phyloP scores from a whole-genome alignment of 2,329 filamentous ascomycete species.

The Rhinocladiella similis region DNA sequence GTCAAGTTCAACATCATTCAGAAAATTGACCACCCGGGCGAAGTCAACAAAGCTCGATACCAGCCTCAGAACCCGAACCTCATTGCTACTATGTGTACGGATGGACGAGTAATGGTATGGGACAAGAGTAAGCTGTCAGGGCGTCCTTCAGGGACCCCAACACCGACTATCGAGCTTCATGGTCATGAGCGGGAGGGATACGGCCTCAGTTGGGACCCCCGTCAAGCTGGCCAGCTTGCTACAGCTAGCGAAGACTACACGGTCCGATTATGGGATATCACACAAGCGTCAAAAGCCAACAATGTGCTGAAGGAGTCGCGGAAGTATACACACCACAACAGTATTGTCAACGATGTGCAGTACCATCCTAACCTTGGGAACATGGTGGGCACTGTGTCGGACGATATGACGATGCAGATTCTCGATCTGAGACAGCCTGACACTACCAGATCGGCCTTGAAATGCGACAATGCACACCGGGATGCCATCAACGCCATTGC shows the following conservation, averaged over 20 bases:
- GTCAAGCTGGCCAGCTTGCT: slow-evolving; percentile 75
- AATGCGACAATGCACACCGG: slow-evolving; percentile 72
- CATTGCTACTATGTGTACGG: slow-evolving; percentile 87
- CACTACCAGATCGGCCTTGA: slow-evolving; percentile 63
- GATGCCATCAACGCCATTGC: slow-evolving; percentile 96
- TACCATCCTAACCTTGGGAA: slow-evolving; percentile 84
- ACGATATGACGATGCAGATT: slow-evolving; percentile 90
- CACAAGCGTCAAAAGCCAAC: slow-evolving; percentile 68
- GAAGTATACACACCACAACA: slow-evolving; percentile 82
- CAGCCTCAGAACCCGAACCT: slow-evolving; percentile 97
- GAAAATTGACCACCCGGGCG: slow-evolving; percentile 92
- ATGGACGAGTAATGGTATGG: slow-evolving; percentile 87
- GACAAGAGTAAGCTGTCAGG: slow-evolving; percentile 92
- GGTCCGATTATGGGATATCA: slow-evolving; percentile 90
- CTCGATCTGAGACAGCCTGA: slow-evolving; percentile 76
- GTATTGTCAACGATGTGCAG: slow-evolving; percentile 96
- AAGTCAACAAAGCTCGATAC: slow-evolving; percentile 98
- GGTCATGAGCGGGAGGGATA: slow-evolving; percentile 91
- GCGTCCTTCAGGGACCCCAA: slow-evolving; percentile 70
- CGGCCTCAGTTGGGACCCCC: slow-evolving; percentile 88
- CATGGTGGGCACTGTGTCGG: slow-evolving; percentile 89
- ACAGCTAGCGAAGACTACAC: slow-evolving; percentile 92
- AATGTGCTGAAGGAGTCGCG: slow-evolving; percentile 69
- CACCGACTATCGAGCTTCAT: slow-evolving; percentile 78
- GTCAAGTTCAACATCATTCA: slow-evolving; percentile 92